A percentile compares a stretch with the other conserved stretches of the same genome.
These are phyloP conservation scores for Trametes cubensis DNA, from an alignment of 768 basidiomycete species.

Conservation along the genomic window DNA sequence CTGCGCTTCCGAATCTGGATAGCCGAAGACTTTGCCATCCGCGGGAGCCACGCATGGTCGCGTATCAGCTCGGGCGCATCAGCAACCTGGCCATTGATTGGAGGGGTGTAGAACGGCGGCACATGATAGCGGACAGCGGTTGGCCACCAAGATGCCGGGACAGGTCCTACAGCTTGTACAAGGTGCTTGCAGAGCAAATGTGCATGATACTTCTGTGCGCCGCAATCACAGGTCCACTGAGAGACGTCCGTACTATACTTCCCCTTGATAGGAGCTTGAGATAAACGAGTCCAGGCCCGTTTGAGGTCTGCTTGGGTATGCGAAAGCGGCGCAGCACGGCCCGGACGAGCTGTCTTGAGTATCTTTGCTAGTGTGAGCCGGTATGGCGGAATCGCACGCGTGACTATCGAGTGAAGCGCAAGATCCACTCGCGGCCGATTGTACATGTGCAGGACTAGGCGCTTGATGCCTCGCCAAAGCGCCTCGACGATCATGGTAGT, in stretches of 20 bases:
- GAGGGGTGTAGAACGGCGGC: too few species aligned
- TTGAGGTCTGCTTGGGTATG: not conserved
- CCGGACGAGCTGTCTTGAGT: not conserved
- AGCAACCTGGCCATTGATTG: too few species aligned
- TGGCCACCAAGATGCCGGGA: too few species aligned
- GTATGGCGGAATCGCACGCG: not conserved
- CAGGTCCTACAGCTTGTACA: too few species aligned
- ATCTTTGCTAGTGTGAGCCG: not conserved
- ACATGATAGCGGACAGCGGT: too few species aligned
- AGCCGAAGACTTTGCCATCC: too few species aligned
- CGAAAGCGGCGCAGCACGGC: not conserved
- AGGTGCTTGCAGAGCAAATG: slow-evolving; percentile 33
- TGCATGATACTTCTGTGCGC: slow-evolving; percentile 32
- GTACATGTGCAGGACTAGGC: not conserved
- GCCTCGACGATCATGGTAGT: not conserved
- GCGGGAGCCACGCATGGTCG: too few species aligned
- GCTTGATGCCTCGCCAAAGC: not conserved
- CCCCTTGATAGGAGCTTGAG: not conserved
- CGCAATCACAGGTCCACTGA: slow-evolving; percentile 36
- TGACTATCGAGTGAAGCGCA: not conserved
- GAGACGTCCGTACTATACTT: slow-evolving; percentile 28
- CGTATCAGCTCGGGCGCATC: too few species aligned
- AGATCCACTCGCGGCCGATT: not conserved
- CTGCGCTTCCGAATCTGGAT: too few species aligned
- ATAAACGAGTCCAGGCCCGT: not conserved